Evolutionary conservation across 2,329 filamentous ascomycete species (phyloP).

Genomic region (Polytolypa hystricis): DNA sequence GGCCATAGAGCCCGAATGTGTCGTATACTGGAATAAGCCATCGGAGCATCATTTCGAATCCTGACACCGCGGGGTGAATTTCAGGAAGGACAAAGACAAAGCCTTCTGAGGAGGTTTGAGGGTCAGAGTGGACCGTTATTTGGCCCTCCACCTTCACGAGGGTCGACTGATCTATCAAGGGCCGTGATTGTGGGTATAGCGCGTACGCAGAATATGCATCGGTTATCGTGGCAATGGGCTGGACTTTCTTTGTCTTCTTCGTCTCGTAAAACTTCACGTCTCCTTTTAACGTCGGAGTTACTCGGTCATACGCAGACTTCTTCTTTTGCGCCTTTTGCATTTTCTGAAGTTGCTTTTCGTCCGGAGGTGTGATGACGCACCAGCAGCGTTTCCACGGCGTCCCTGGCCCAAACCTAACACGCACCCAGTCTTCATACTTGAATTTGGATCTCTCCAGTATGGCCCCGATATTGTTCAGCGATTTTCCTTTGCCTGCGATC

Average conservation of each 20-base stretch:
- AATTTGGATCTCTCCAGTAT: constrained; percentile 75
- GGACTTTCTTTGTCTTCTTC: constrained; percentile 84
- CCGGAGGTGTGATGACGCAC: constrained; percentile 86
- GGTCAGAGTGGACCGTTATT: constrained; percentile 73
- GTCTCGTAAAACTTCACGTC: constrained; percentile 92
- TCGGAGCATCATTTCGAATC: constrained; percentile 89
- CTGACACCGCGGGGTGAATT: constrained; percentile 76
- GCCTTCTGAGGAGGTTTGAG: constrained; percentile 58
- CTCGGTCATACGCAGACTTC: constrained; percentile 70
- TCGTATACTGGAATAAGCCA: constrained; percentile 93
- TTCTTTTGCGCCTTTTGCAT: constrained; percentile 73
- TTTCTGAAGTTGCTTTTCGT: constrained; percentile 84
- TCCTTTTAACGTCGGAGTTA: constrained; percentile 61
- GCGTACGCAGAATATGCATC: constrained; percentile 89
- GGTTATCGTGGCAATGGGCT: constrained; percentile 81
- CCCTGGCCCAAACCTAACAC: constrained; percentile 88
- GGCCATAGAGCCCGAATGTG: constrained; percentile 81
- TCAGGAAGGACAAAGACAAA: constrained; percentile 99
- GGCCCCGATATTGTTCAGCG: constrained; percentile 74
- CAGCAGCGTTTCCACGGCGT: constrained; percentile 94
- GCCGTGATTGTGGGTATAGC: constrained; percentile 90
- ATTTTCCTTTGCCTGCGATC: constrained; percentile 87
- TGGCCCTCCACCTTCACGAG: constrained; percentile 86
- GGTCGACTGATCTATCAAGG: constrained; percentile 86
- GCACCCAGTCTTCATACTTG: constrained; percentile 81